phyloP scores from a whole-genome alignment of 768 basidiomycete species.

The Pleurotus cornucopiae region DNA sequence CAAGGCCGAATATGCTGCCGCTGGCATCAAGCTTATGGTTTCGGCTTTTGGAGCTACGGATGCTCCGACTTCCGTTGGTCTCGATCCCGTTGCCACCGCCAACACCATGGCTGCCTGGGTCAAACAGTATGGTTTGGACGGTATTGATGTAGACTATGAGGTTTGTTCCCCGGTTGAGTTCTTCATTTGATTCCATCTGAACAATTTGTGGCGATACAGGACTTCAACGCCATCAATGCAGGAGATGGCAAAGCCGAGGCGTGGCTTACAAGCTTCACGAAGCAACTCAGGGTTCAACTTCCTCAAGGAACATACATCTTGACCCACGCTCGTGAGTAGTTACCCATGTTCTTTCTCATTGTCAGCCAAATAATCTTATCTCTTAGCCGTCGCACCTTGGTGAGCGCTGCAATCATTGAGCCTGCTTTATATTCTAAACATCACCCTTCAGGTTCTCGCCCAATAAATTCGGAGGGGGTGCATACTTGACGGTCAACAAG shows the following conservation, averaged over 20 bases:
- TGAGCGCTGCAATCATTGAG: conserved; percentile 10
- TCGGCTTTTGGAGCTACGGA: conserved; percentile 49
- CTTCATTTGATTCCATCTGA: conserved; percentile 3
- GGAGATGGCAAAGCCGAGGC: conserved; percentile 38
- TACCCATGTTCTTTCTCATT: conserved; percentile 9
- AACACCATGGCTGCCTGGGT: conserved; percentile 51
- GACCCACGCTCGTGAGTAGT: conserved; percentile 29
- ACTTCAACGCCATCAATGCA: conserved; percentile 45
- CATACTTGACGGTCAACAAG: conserved; percentile 50
- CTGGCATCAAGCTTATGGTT: conserved; percentile 57
- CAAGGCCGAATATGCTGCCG: conserved; percentile 43
- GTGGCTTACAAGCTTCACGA: conserved; percentile 30
- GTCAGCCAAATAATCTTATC: not conserved
- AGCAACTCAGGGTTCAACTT: conserved; percentile 14
- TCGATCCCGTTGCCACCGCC: conserved; percentile 42
- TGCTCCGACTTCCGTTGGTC: conserved; percentile 39
- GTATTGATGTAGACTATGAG: conserved; percentile 60
- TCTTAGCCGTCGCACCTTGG: conserved; percentile 47
- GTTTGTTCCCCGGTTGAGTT: conserved; percentile 11
- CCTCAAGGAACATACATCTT: conserved; percentile 27
- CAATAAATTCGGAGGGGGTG: conserved; percentile 40
- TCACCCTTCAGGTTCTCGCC: conserved; percentile 34
- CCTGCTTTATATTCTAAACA: not conserved
- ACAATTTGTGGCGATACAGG: conserved; percentile 25
- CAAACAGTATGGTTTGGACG: conserved; percentile 43